A percentile compares a stretch with the other conserved stretches of the same genome.
phyloP scores from a whole-genome alignment of 2,329 filamentous ascomycete genomes.

The Colletotrichum sp. region DNA sequence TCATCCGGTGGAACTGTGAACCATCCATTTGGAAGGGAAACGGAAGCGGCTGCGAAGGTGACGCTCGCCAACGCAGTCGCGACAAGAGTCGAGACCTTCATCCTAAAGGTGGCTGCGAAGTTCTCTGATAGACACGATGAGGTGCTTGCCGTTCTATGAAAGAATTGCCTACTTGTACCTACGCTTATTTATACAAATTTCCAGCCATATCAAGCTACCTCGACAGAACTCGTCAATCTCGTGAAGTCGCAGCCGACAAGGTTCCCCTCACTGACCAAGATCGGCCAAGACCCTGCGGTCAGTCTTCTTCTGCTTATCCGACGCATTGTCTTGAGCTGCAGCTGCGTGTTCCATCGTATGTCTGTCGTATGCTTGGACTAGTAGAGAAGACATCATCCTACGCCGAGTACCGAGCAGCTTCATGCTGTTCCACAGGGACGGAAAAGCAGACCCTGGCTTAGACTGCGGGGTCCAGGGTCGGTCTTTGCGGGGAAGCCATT shows the following conservation, averaged over 20 bases:
- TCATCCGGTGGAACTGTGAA: constrained; percentile 15
- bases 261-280: constrained; percentile 10
- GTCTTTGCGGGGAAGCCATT: constrained; percentile 4
- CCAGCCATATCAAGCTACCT: not conserved
- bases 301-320: constrained; percentile 4
- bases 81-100: not conserved
- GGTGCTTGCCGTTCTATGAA: not conserved
- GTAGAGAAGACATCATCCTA: not conserved
- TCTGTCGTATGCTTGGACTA: not conserved
- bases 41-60: not conserved
- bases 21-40: constrained; percentile 17
- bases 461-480: not conserved
- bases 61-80: not conserved
- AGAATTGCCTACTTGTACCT: not conserved
- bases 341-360: not conserved
- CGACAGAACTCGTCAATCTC: not conserved
- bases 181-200: not conserved
- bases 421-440: not conserved
- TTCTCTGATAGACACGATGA: not conserved
- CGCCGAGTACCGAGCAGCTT: not conserved
- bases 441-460: constrained; percentile 9
- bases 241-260: not conserved
- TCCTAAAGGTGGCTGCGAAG: not conserved
- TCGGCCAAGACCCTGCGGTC: not conserved
- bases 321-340: not conserved